Base-by-base conservation (phyloP, 345 rosid genomes). In the Psidium guajava region DNA sequence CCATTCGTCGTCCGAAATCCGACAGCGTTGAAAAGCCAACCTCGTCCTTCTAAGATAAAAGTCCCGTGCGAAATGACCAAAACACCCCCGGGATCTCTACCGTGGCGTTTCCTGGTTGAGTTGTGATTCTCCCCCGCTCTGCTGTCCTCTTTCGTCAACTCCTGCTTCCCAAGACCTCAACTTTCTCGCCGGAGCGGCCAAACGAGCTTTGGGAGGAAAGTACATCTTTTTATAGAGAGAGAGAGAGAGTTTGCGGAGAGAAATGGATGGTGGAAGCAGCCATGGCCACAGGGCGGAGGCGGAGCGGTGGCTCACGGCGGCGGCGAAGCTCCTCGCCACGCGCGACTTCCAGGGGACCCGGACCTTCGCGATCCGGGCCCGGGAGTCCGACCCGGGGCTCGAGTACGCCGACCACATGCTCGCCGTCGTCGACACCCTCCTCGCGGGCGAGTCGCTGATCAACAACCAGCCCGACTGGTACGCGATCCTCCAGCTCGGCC, bases 341-440 rank as follows among this genome's bases (percentile, higher is more conserved):
- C 94, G 90, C 28, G 99, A 97, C 85, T 91, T 95, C 56, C 94
- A 93, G 44, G 99, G 95, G 50, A 94, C 99, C 3, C 88, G 92
- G 86, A 92, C 90, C 57, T 96, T 94, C 82, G 99, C 99, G 90
- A 91, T 91, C 91, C 93, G 98, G 44, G 98, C 94, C 18, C 90
- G 98, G 11, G 98, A 91, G 64, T 92, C 94, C 24, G 94, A 94
- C 90, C 96, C 98, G 36, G 86, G 93, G 49, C 91, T 92, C 51
- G 92, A 93, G 54, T 88, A 89, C 22, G 92, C 98, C 1, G 96
- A 92, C 82, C 95, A 90, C 82, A 90, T 97, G 86, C 93, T 97
- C 55, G 95, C 98, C 81, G 93, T 97, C 49, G 94, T 91, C 87
- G 99, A 96, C 88, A 89, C 96, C 54, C 91, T 97, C 20, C 84